Conservation (phyloP, 352 stramenopile genomes). For the Vaucheria bursata region DNA sequence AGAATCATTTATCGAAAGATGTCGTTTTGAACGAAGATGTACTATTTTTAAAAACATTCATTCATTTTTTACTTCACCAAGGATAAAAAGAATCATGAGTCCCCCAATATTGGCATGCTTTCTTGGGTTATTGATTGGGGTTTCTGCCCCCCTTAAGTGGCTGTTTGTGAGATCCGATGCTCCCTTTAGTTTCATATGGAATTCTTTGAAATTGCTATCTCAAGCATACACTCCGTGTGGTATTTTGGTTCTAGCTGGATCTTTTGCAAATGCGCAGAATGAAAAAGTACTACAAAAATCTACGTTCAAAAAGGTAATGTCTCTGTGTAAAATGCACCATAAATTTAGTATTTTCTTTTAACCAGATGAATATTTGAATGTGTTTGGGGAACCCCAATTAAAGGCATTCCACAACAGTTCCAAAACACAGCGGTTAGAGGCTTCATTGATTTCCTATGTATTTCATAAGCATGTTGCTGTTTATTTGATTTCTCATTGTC, state of each 20-base stretch:
- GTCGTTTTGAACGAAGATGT: neutral
- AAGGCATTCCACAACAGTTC: no score
- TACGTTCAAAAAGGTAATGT: slow-evolving; percentile 16
- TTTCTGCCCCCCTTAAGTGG: slow-evolving; percentile 16
- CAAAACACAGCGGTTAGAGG: no score
- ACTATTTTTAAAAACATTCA: neutral
- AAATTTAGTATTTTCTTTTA: no score
- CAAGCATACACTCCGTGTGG: slow-evolving; percentile 49
- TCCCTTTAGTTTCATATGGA: slow-evolving; percentile 22
- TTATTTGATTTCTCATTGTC: no score
- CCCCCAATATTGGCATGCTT: slow-evolving; percentile 42
- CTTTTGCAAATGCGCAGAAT: slow-evolving; percentile 27
- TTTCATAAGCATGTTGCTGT: no score
- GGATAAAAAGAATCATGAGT: slow-evolving; percentile 17
- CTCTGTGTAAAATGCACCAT: no score
- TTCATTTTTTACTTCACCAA: neutral
- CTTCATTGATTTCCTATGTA: no score
- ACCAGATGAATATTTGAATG: no score
- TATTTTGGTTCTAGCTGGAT: slow-evolving; percentile 50
- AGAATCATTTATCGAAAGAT: neutral
- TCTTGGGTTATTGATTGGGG: slow-evolving; percentile 19
- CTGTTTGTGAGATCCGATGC: slow-evolving; percentile 23
- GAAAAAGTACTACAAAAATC: slow-evolving; percentile 15
- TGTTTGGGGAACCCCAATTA: no score
- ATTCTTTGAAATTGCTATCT: slow-evolving; percentile 16